Evolutionary conservation across 2,329 filamentous ascomycete genomes (phyloP).

Genomic region (Aspergillus neoniger): DNA sequence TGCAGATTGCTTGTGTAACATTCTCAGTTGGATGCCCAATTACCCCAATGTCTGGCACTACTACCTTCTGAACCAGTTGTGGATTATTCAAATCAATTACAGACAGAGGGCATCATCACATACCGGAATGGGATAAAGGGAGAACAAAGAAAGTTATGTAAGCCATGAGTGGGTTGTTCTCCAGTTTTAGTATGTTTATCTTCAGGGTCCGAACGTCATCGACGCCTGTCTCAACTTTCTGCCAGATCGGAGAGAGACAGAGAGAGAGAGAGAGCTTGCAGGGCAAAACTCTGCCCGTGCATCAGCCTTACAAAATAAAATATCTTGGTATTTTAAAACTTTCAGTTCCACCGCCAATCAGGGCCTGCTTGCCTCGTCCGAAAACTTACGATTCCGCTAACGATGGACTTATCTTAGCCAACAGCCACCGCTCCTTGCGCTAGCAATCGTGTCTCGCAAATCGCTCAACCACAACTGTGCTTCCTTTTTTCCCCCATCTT

Average conservation of each 20-base stretch:
- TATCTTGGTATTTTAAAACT: background rate
- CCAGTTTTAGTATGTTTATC: background rate
- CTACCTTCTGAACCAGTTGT: background rate
- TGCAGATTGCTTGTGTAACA: background rate
- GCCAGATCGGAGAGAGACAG: background rate
- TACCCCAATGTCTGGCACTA: background rate
- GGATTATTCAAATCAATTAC: background rate
- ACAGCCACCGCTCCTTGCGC: constrained; percentile 29
- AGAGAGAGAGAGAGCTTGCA: background rate
- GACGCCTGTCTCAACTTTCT: background rate
- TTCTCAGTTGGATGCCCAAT: background rate
- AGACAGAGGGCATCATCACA: background rate
- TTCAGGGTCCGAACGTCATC: background rate
- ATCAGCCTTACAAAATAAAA: background rate
- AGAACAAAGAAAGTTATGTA: background rate
- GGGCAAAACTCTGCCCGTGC: background rate
- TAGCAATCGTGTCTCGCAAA: constrained; percentile 13
- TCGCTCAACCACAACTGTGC: constrained; percentile 1
- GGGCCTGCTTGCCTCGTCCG: background rate
- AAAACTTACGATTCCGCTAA: constrained; percentile 3
- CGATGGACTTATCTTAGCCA: constrained; percentile 19
- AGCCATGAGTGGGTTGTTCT: background rate
- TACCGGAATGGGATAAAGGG: background rate
- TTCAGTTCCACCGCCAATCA: background rate
- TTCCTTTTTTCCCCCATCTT: background rate